These are phyloP conservation scores for Gautieria morchelliformis DNA, from an alignment of 768 basidiomycete genomes.

Conservation along the genomic window DNA sequence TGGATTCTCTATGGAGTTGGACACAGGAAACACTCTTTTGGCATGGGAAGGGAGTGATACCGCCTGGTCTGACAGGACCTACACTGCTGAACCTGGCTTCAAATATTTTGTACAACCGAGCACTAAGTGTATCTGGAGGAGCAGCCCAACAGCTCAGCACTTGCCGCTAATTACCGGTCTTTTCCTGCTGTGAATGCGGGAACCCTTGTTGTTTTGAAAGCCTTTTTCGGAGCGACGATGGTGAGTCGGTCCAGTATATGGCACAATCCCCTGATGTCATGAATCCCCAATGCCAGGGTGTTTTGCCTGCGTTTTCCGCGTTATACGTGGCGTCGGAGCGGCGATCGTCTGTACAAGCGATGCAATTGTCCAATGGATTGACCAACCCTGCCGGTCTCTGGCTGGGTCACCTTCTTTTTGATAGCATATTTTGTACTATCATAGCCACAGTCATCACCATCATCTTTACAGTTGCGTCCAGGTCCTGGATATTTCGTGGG, in stretches of 20 bases:
- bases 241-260: slow-evolving; percentile 25
- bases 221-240: slow-evolving; percentile 67
- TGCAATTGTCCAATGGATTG: slow-evolving; percentile 74
- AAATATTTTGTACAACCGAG: slow-evolving; percentile 57
- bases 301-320: slow-evolving; percentile 73
- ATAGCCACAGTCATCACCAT: slow-evolving; percentile 55
- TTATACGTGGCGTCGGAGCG: slow-evolving; percentile 70
- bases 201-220: slow-evolving; percentile 52
- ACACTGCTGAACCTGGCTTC: slow-evolving; percentile 58
- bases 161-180: slow-evolving; percentile 44
- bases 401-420: slow-evolving; percentile 73
- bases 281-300: slow-evolving; percentile 32
- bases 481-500: slow-evolving; percentile 54
- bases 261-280: background rate
- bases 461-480: slow-evolving; percentile 48
- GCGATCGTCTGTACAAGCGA: slow-evolving; percentile 60
- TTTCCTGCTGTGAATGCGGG: slow-evolving; percentile 50
- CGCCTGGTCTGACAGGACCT: slow-evolving; percentile 51
- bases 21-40: slow-evolving; percentile 41
- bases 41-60: slow-evolving; percentile 64
- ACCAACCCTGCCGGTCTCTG: slow-evolving; percentile 64
- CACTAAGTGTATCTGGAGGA: slow-evolving; percentile 42
- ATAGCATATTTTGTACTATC: slow-evolving; percentile 49
- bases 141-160: slow-evolving; percentile 30
- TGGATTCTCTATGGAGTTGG: slow-evolving; percentile 52